phyloP scores from a whole-genome alignment of 768 basidiomycete species.

The Paxillus rubicundulus region DNA sequence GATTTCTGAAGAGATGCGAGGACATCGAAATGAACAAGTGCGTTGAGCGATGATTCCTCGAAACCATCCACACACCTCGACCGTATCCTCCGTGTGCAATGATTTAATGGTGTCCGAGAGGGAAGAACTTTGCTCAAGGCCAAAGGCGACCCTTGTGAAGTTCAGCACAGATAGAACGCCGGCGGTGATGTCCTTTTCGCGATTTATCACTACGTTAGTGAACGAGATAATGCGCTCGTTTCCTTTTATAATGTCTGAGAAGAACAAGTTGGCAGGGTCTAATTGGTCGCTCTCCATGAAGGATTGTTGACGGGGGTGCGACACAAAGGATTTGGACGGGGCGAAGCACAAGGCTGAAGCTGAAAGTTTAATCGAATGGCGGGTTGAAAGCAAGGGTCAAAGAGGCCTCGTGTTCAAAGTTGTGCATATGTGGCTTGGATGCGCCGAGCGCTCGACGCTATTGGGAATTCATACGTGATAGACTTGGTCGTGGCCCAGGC shows the following conservation, averaged over 20 bases:
- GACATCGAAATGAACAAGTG: not conserved
- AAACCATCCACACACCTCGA: constrained; percentile 15
- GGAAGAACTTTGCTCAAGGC: not conserved
- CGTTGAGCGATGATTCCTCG: not conserved
- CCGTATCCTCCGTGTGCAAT: constrained; percentile 13
- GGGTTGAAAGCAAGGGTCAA: no score
- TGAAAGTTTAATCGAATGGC: no score
- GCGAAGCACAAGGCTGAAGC: no score
- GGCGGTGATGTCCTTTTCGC: constrained; percentile 32
- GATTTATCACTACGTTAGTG: constrained; percentile 41
- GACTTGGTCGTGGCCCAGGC: no score
- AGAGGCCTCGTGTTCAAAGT: no score
- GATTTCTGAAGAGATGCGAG: constrained; percentile 39
- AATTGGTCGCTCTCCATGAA: no score
- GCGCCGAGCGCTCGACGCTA: no score
- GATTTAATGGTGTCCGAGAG: constrained; percentile 10
- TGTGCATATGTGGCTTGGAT: no score
- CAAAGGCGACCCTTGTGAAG: constrained; percentile 49
- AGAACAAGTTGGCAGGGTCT: not conserved
- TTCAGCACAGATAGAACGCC: constrained; percentile 61
- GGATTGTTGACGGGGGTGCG: no score
- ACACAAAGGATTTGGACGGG: no score
- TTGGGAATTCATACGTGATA: no score
- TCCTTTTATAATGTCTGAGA: constrained; percentile 22
- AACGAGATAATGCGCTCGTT: constrained; percentile 40